Percentiles rank a stretch among this genome's conserved stretches.
Evolutionary conservation across 2,329 filamentous ascomycete genomes (phyloP).

Genomic region (Fusarium poae): DNA sequence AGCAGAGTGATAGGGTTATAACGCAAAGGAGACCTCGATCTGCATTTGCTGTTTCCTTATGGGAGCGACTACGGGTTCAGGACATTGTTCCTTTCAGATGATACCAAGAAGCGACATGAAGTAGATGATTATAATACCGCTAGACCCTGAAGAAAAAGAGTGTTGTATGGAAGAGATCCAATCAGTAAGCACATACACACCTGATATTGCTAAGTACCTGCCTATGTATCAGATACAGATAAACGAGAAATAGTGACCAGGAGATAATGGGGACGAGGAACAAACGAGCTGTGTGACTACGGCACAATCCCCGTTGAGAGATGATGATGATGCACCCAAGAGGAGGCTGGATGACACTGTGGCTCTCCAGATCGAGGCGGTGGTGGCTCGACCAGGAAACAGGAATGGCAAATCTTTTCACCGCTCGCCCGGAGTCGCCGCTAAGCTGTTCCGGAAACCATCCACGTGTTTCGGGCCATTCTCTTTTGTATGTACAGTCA

Average conservation of each 20-base stretch:
- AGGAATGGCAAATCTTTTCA: constrained; percentile 47
- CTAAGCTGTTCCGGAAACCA: constrained; percentile 49
- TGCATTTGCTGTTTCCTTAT: background rate
- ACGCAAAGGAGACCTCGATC: constrained; percentile 15
- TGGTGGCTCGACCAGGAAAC: constrained; percentile 32
- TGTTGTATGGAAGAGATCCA: background rate
- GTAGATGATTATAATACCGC: background rate
- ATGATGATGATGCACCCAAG: constrained; percentile 15
- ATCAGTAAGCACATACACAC: background rate
- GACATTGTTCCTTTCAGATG: background rate
- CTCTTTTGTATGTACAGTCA: constrained; percentile 34
- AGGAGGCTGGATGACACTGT: constrained; percentile 22
- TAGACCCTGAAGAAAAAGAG: background rate
- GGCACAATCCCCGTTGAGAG: constrained; percentile 10
- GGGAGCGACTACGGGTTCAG: background rate
- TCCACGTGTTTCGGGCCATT: constrained; percentile 48
- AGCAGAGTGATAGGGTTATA: constrained; percentile 27
- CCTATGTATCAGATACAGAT: constrained; percentile 11
- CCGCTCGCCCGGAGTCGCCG: constrained; percentile 42
- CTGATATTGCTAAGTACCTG: constrained; percentile 1
- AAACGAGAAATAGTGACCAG: constrained; percentile 3
- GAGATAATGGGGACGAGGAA: constrained; percentile 14
- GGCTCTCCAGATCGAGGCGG: constrained; percentile 37
- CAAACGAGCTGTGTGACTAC: constrained; percentile 18
- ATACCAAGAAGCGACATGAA: background rate